Base-by-base conservation (phyloP, 176 grass and related monocot species). In the Poa pratensis region DNA sequence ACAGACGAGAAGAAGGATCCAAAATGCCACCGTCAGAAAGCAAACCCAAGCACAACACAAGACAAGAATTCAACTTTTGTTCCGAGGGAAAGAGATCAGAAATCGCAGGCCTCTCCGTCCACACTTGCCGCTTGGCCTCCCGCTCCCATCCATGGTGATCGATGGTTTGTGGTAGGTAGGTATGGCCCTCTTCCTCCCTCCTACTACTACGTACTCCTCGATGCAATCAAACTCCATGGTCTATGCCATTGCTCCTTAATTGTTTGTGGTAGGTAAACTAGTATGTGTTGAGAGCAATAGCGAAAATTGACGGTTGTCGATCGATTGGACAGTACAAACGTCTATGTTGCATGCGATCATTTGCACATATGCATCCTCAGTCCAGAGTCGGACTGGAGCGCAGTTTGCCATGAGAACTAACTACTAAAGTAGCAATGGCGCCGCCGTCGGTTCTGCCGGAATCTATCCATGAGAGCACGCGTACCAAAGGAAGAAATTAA, bases 21-120 rank as follows among this genome's bases (percentile, higher is more conserved):
- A 53, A 82, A 66, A 58, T 46, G 87, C 19, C 45, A 84, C 76
- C 26, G 80, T 84, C 83, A 48, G 37, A 67, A 82, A 48, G 30
- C 51, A 81, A 70, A 84, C 69, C 69, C 90, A 82, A n/a, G 75
- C 24, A 1, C 46, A 51, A 1, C 46, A 51, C 67, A 91, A 53
- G 86, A 77, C 71, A 84, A 55, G 64, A 85, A 87, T 46, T 43
- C 70, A 4, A 32, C 43, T 11, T 51, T 52, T 6, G n/a, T 71
- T 71, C 45, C 14, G 2, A 30, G 61, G 27, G 26, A 28, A 64
- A 32, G 61, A 15, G 13, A 64, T 30, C 28, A 17, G 61, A 64
- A 64, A 64, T 64, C 13, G 27, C 61, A 16, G 61, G 30, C 18
- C 24, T 32, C 0, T 37, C 18, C 8, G 22, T 50, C 45, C 68